Conservation (phyloP, 495 filamentous ascomycete species). For the Corynascus novoguineensis region DNA sequence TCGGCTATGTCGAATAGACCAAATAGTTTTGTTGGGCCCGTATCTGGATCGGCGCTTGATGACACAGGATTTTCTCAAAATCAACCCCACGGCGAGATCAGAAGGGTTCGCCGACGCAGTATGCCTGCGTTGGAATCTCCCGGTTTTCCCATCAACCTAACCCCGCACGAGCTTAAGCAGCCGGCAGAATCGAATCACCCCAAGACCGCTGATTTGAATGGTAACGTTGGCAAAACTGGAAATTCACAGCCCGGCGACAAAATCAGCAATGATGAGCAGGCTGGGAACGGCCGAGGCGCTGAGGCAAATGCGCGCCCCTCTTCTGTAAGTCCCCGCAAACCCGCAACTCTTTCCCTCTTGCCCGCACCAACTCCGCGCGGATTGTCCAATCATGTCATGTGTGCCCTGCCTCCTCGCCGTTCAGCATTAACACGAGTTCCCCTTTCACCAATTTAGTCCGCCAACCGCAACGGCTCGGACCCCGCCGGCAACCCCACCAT, state of each 20-base stretch:
- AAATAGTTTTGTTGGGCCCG: slow-evolving; percentile 41
- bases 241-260: slow-evolving; percentile 18
- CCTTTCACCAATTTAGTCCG: slow-evolving; percentile 33
- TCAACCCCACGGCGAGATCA: slow-evolving; percentile 55
- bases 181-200: slow-evolving; percentile 36
- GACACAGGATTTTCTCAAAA: slow-evolving; percentile 49
- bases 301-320: slow-evolving; percentile 34
- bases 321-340: slow-evolving; percentile 39
- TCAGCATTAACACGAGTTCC: slow-evolving; percentile 31
- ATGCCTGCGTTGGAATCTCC: slow-evolving; percentile 71
- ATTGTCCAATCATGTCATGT: slow-evolving; percentile 42
- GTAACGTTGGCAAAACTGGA: slow-evolving; percentile 26
- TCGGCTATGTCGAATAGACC: slow-evolving; percentile 37
- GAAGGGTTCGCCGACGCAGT: slow-evolving; percentile 76
- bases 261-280: slow-evolving; percentile 27
- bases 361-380: slow-evolving; percentile 3
- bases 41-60: slow-evolving; percentile 41
- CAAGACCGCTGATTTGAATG: slow-evolving; percentile 36
- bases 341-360: neutral
- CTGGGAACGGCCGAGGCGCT: slow-evolving; percentile 32
- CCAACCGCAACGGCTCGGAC: slow-evolving; percentile 43
- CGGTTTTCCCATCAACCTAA: slow-evolving; percentile 42
- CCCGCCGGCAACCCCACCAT: slow-evolving; percentile 48
- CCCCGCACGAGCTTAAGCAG: slow-evolving; percentile 37
- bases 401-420: slow-evolving; percentile 13